phyloP scores from a whole-genome alignment of 2,329 filamentous ascomycete species.

The Cladosporium sp. region DNA sequence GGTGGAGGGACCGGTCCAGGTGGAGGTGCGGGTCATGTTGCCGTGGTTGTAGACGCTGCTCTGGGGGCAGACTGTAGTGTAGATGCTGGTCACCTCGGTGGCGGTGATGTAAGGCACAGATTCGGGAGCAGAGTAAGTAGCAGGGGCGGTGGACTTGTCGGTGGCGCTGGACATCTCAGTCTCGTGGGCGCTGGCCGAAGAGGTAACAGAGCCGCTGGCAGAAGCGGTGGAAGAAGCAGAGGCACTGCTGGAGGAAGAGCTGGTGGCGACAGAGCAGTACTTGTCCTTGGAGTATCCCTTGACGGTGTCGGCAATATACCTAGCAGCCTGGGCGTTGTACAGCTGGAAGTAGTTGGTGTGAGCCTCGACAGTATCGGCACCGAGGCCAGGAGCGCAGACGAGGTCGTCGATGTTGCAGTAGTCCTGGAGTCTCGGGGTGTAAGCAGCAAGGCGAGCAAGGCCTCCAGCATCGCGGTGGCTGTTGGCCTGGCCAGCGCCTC shows the following conservation, averaged over 20 bases:
- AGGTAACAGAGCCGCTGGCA: background rate
- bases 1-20: conserved; percentile 15
- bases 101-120: conserved; percentile 19
- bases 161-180: background rate
- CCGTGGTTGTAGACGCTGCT: conserved; percentile 14
- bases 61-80: conserved; percentile 22
- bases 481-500: conserved; percentile 27
- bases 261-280: conserved; percentile 10
- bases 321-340: conserved; percentile 30
- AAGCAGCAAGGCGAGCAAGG: conserved; percentile 28
- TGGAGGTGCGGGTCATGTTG: conserved; percentile 17
- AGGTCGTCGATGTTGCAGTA: conserved; percentile 44
- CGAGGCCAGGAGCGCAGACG: conserved; percentile 38
- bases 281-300: conserved; percentile 19
- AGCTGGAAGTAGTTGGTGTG: conserved; percentile 44
- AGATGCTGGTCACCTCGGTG: conserved; percentile 21
- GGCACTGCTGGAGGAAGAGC: conserved; percentile 3
- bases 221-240: background rate
- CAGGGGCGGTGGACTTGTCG: conserved; percentile 18
- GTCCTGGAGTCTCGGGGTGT: conserved; percentile 36
- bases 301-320: conserved; percentile 29
- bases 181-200: background rate
- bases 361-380: conserved; percentile 35
- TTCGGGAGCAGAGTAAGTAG: conserved; percentile 19
- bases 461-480: conserved; percentile 36